Evolutionary conservation across 2,329 filamentous ascomycete genomes (phyloP).

Genomic region (Neofusicoccum laricinum): DNA sequence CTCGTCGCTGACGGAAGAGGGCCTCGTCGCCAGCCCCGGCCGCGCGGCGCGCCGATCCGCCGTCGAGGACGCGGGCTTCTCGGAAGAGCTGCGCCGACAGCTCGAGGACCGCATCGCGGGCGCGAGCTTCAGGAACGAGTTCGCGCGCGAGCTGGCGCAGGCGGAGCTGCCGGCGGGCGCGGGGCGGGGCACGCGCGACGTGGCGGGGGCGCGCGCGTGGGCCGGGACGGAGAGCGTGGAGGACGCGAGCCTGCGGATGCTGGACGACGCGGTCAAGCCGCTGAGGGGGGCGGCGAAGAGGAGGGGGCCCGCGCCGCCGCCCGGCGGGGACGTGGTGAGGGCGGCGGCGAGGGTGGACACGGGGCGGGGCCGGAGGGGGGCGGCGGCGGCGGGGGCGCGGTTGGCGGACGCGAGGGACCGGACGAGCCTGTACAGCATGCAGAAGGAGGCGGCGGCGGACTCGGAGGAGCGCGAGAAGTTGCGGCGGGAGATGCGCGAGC

Average conservation of each 20-base stretch:
- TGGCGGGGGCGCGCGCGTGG: slow-evolving; percentile 71
- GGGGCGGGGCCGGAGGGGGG: slow-evolving; percentile 36
- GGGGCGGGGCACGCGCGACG: slow-evolving; percentile 64
- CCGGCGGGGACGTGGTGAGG: background rate
- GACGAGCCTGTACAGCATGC: slow-evolving; percentile 57
- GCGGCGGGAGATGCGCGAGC: slow-evolving; percentile 71
- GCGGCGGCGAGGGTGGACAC: slow-evolving; percentile 39
- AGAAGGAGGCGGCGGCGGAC: slow-evolving; percentile 67
- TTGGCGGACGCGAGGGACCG: slow-evolving; percentile 59
- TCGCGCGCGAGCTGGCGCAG: slow-evolving; percentile 54
- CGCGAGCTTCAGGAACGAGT: slow-evolving; percentile 53
- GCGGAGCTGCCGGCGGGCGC: slow-evolving; percentile 58
- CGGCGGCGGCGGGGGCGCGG: slow-evolving; percentile 37
- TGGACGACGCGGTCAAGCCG: slow-evolving; percentile 58
- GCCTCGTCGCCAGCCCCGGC: slow-evolving; percentile 54
- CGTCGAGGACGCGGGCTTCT: slow-evolving; percentile 61
- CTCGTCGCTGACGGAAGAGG: slow-evolving; percentile 59
- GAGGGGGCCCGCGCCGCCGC: too few species aligned
- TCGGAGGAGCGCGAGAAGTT: slow-evolving; percentile 71
- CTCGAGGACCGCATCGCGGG: slow-evolving; percentile 59
- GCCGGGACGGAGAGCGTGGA: slow-evolving; percentile 70
- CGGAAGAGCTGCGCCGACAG: slow-evolving; percentile 56
- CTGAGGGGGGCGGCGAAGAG: slow-evolving; percentile 20
- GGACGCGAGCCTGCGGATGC: slow-evolving; percentile 79
- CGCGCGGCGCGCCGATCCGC: slow-evolving; percentile 54